Base-by-base conservation (phyloP, 768 basidiomycete species). In the Pisolithus tinctorius region DNA sequence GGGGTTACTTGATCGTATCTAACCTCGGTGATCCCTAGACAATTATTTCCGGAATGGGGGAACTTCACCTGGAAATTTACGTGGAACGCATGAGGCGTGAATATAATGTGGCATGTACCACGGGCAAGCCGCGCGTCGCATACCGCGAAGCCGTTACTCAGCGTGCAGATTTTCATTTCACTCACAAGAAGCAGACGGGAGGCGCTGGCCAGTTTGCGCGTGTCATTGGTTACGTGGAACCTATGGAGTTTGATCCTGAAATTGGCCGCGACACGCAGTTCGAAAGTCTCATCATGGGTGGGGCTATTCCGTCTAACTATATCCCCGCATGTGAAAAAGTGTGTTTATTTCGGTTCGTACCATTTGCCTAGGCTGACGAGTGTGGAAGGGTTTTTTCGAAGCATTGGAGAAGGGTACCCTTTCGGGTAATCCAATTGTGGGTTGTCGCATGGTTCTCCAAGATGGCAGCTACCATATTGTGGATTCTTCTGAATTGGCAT, bases 21-120 rank as follows among this genome's bases (percentile, higher is more conserved):
- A 51, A 51, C 13, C 26, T 11, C 54, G 20, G 45, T 48, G 20
- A 46, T 4, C 14, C 27, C 16, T 57, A 93, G 90, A 98, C 95
- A 14, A 98, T 99, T 68, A 97, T 99, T 58, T 97, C 94, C 29
- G 96, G 96, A 20, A 99, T 99, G 96, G 96, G 96, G 25, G 96
- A 99, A 68, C 81, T 99, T 16, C 96, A 99, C 65, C 80, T 99
- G 23, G 96, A 99, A 63, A 95, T 99, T 63, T 98, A 99, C 71
- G 93, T 97, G 54, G 96, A 99, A 66, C 91, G 96, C 38, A 97
- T 99, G 93, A 86, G 84, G 60, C 88, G 96, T 48, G 96, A 99
- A 70, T 99, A 99, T 70, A 89, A 88, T 50, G 90, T 93, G 17
- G 84, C 90, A 40, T 96, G 93, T 62, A 77, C 83, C 14, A 97